Conservation (phyloP, 129 eudicot species). For the Tanacetum coccineum region DNA sequence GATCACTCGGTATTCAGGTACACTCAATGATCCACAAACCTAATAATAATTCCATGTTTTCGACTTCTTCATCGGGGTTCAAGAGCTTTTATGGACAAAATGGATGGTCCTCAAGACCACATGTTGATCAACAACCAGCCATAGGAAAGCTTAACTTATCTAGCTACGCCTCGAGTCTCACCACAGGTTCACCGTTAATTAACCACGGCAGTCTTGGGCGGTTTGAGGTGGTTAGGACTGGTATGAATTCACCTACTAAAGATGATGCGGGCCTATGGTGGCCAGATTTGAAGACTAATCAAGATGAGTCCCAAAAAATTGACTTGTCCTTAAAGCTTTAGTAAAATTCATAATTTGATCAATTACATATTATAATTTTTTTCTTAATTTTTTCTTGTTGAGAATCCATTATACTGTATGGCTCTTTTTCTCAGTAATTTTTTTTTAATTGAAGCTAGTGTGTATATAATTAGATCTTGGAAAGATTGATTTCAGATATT, state of each 20-base stretch:
- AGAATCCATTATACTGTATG: constrained; percentile 25
- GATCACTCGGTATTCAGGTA: constrained; percentile 62
- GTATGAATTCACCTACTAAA: constrained; percentile 21
- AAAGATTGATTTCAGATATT: constrained; percentile 29
- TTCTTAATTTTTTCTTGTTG: constrained; percentile 22
- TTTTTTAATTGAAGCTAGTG: constrained; percentile 13
- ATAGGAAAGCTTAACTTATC: constrained; percentile 31
- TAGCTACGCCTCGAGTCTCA: constrained; percentile 15
- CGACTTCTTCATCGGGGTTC: constrained; percentile 29
- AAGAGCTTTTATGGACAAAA: constrained; percentile 35
- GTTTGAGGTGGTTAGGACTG: constrained; percentile 34
- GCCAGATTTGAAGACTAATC: constrained; percentile 36
- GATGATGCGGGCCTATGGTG: constrained; percentile 37
- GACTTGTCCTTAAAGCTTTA: constrained; percentile 59
- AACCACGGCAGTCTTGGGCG: constrained; percentile 32
- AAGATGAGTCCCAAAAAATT: constrained; percentile 44
- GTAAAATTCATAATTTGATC: constrained; percentile 14
- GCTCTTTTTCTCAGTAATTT: background rate
- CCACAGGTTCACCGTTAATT: constrained; percentile 10
- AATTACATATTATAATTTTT: constrained; percentile 15
- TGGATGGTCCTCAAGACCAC: constrained; percentile 44
- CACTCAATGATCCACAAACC: constrained; percentile 63
- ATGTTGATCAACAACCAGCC: constrained; percentile 50
- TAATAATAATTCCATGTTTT: constrained; percentile 23
- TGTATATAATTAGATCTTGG: constrained; percentile 24